Evolutionary conservation across 257 asterid species (phyloP).

Genomic region (Ilex aquifolium): DNA sequence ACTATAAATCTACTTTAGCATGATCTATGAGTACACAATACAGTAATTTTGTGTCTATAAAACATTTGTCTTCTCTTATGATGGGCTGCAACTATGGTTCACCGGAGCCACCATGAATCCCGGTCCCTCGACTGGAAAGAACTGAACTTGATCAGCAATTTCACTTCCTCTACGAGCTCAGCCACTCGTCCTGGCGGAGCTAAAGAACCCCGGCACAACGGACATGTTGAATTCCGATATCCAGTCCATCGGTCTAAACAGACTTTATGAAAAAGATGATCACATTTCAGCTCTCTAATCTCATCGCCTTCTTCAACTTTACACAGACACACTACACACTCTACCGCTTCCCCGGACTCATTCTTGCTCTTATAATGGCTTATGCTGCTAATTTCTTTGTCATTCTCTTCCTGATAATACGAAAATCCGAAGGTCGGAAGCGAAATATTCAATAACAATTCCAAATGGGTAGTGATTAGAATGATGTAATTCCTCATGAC

Average conservation of each 20-base stretch:
- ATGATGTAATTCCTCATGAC: too few species aligned
- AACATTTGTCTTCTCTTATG: too few species aligned
- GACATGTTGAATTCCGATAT: constrained; percentile 23
- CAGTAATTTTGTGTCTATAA: too few species aligned
- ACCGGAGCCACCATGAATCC: constrained; percentile 32
- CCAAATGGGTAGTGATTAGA: too few species aligned
- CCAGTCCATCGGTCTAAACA: constrained; percentile 39
- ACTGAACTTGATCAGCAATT: constrained; percentile 14
- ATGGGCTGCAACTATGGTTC: background rate
- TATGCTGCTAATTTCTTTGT: too few species aligned
- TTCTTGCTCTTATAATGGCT: background rate
- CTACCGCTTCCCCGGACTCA: constrained; percentile 1
- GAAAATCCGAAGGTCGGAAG: too few species aligned
- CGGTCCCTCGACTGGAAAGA: constrained; percentile 8
- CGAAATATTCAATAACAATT: too few species aligned
- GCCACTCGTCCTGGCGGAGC: constrained; percentile 7
- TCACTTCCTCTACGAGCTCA: constrained; percentile 13
- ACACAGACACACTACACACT: constrained; percentile 35
- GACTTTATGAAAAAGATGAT: constrained; percentile 28
- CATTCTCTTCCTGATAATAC: too few species aligned
- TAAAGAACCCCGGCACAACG: constrained; percentile 25
- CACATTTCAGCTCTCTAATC: constrained; percentile 24
- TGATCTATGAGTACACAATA: too few species aligned
- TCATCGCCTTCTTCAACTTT: constrained; percentile 25
- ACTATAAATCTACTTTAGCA: too few species aligned